Base-by-base conservation (phyloP, 352 stramenopile genomes). In the Aphanomyces euteiches region DNA sequence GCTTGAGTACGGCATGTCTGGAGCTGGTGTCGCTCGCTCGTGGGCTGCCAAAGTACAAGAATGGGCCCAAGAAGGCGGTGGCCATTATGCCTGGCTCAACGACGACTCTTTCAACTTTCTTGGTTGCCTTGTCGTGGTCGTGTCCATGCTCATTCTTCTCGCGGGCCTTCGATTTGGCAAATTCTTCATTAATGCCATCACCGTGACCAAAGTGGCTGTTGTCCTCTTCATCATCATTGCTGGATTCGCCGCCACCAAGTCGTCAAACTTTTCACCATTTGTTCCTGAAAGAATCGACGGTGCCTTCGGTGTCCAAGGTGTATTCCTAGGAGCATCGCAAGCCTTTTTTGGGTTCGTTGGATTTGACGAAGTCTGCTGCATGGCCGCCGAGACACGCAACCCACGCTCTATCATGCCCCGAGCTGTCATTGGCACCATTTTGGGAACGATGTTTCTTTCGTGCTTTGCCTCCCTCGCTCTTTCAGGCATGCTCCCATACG, bases 181-280 rank as follows among this genome's bases (percentile, higher is more conserved):
- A 76, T 67, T 76, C 28, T 92, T 96, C 7, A 88, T 95, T 34
- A 95, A 97, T 75, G 85, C 84, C 66, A 85, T 97, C 72, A 93
- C 89, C 8, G 75, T 72, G 47, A 79, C 90, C 71, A 95, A 95
- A 77, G 79, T 92, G 43, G 34, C 68, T 12, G 80, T 98, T 40
- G 90, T 98, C 15, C 67, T 88, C 1, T 97, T 98, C 75, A 98
- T 98, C 79, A 96, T 92, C 66, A 61, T 96, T 48, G 88, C 75
- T 1, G 93, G 92, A 5, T 96, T 97, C 59, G 59, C 78, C 15
- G 74, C 91, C 47, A 95, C 96, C 73, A 75, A 96, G 43, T 43
- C 77, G 0, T 73, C 75, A 7, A 97, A 98, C 75, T 74, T 98
- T 13, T 80, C 72, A 21, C 92, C 91, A 7, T 96, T 97, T 54